phyloP scores from a whole-genome alignment of 1,139 yeast genomes.

The Blastobotrys malaysiensis region DNA sequence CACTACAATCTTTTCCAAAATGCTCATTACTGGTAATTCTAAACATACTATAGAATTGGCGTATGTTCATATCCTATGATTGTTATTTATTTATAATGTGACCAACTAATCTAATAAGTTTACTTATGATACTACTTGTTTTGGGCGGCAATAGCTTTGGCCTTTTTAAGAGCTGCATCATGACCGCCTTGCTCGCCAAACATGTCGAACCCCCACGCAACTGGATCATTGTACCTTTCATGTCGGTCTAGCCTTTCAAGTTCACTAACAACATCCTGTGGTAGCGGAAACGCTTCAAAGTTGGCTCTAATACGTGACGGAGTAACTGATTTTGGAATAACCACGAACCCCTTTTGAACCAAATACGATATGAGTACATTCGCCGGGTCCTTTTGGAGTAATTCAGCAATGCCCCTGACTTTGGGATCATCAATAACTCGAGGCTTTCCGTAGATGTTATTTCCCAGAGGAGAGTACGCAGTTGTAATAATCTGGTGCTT shows the following conservation, averaged over 20 bases:
- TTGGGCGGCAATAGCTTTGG: conserved; percentile 1
- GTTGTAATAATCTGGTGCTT: conserved; percentile 58
- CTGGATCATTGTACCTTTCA: conserved; percentile 24
- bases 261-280: conserved; percentile 47
- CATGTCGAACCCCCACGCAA: conserved; percentile 25
- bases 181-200: conserved; percentile 23
- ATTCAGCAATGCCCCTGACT: conserved; percentile 44
- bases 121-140: no score
- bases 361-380: conserved; percentile 66
- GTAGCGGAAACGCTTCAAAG: conserved; percentile 45
- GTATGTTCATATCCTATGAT: no score
- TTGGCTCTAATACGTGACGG: conserved; percentile 55
- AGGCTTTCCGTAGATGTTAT: conserved; percentile 22
- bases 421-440: conserved; percentile 22
- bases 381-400: conserved; percentile 53
- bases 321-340: conserved; percentile 66
- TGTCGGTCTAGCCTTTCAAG: conserved; percentile 42
- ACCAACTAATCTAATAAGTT: no score
- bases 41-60: no score
- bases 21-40: no score
- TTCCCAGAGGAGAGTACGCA: conserved; percentile 71
- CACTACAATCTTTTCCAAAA: no score
- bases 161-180: conserved; percentile 15
- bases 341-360: conserved; percentile 59
- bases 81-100: no score